Evolutionary conservation across 2,329 filamentous ascomycete genomes (phyloP).

Genomic region (Apiospora sp.): DNA sequence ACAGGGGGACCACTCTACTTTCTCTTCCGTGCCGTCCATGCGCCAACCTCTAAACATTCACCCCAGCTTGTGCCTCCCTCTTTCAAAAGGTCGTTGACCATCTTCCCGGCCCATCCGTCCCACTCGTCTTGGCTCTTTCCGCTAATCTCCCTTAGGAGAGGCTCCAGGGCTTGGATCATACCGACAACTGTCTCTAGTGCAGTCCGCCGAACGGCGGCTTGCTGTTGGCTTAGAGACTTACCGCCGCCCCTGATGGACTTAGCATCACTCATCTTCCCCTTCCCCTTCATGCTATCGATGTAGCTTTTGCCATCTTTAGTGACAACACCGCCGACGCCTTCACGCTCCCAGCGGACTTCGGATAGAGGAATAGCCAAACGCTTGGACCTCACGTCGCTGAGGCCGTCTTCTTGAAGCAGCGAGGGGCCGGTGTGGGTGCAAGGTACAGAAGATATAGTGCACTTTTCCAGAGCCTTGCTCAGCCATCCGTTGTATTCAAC

Average conservation of each 20-base stretch:
- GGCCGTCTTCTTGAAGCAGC: conserved; percentile 79
- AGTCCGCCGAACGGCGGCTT: conserved; percentile 77
- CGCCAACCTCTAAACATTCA: conserved; percentile 86
- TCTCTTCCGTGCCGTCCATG: conserved; percentile 86
- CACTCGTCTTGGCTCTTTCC: conserved; percentile 91
- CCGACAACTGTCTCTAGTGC: conserved; percentile 84
- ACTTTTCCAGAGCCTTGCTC: conserved; percentile 74
- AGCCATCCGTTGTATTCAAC: conserved; percentile 87
- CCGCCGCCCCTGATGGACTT: conserved; percentile 47
- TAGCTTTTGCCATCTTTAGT: conserved; percentile 69
- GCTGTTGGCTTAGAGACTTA: conserved; percentile 69
- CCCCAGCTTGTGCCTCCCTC: conserved; percentile 82
- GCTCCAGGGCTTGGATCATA: conserved; percentile 86
- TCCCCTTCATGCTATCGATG: conserved; percentile 59
- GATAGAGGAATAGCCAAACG: conserved; percentile 87
- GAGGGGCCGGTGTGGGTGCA: conserved; percentile 80
- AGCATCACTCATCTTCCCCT: conserved; percentile 49
- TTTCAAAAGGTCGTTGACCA: conserved; percentile 84
- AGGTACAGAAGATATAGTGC: conserved; percentile 76
- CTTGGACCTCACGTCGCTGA: conserved; percentile 75
- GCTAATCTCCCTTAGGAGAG: conserved; percentile 80
- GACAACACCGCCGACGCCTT: conserved; percentile 70
- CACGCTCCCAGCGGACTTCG: conserved; percentile 86
- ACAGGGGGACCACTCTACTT: conserved; percentile 31
- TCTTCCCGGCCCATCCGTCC: conserved; percentile 86